Conservation (phyloP, 345 rosid genomes). For the Mercurialis annua region DNA sequence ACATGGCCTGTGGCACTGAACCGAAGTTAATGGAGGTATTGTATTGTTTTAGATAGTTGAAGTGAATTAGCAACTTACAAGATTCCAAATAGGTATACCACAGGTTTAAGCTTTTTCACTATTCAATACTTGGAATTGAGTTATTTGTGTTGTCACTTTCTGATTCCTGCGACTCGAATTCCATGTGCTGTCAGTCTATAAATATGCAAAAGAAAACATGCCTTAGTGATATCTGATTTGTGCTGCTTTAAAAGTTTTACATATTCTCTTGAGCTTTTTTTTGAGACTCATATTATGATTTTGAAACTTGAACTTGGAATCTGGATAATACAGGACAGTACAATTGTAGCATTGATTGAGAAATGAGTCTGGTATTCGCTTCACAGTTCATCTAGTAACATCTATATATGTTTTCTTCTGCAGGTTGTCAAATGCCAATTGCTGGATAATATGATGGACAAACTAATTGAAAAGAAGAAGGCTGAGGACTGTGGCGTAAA, state of each 20-base stretch:
- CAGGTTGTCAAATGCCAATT: conserved; percentile 25
- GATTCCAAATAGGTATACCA: neutral
- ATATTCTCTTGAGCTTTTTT: neutral
- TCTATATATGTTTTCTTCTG: neutral
- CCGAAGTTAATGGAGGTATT: conserved; percentile 22
- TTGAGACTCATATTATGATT: neutral
- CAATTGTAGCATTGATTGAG: neutral
- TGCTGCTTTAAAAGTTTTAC: neutral
- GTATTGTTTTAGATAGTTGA: neutral
- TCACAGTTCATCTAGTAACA: neutral
- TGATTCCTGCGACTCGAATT: too few relatives aligned
- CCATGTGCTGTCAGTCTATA: too few relatives aligned
- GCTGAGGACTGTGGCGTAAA: conserved; percentile 16
- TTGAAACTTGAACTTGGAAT: neutral
- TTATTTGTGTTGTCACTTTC: too few relatives aligned
- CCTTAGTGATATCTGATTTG: too few relatives aligned
- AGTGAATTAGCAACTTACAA: neutral
- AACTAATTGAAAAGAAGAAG: conserved; percentile 23
- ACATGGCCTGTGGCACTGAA: conserved; percentile 16
- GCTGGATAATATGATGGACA: conserved; percentile 16
- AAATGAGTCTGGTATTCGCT: neutral
- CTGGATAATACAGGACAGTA: neutral
- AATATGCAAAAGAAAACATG: too few relatives aligned
- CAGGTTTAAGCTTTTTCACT: neutral
- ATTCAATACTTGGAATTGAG: neutral